Conservation (phyloP, 257 asterid genomes). For the Solanum lycopersicoides region DNA sequence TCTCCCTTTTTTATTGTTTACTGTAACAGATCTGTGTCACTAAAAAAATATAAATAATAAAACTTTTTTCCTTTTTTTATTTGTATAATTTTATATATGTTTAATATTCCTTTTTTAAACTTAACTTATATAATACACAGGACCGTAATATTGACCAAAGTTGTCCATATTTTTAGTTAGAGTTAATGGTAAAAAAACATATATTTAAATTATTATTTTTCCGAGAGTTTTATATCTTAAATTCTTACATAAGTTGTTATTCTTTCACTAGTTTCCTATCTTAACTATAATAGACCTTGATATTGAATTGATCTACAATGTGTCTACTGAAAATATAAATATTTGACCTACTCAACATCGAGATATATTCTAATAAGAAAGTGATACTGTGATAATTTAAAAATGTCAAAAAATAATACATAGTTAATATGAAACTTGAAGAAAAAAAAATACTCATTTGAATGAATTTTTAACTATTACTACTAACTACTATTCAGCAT, state of each 20-base stretch:
- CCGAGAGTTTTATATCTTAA: background rate
- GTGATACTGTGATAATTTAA: too few relatives aligned
- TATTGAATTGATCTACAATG: background rate
- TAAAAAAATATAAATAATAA: background rate
- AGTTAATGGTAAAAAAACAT: background rate
- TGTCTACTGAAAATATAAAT: rapidly evolving
- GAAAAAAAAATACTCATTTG: background rate
- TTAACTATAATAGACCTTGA: too few relatives aligned
- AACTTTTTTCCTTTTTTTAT: background rate
- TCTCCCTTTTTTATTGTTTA: background rate
- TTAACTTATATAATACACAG: background rate
- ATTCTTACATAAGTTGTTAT: background rate
- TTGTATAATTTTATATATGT: background rate
- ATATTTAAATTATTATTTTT: background rate
- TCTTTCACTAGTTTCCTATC: background rate
- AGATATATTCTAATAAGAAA: too few relatives aligned
- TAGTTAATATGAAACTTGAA: background rate
- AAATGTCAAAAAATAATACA: too few relatives aligned
- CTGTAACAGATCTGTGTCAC: background rate
- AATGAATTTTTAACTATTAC: too few relatives aligned
- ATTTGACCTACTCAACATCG: background rate
- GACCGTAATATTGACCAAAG: background rate
- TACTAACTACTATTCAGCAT: background rate
- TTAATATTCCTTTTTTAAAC: background rate
- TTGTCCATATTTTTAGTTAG: background rate